Evolutionary conservation across 2,329 filamentous ascomycete species (phyloP).

Genomic region (Beauveria australis): DNA sequence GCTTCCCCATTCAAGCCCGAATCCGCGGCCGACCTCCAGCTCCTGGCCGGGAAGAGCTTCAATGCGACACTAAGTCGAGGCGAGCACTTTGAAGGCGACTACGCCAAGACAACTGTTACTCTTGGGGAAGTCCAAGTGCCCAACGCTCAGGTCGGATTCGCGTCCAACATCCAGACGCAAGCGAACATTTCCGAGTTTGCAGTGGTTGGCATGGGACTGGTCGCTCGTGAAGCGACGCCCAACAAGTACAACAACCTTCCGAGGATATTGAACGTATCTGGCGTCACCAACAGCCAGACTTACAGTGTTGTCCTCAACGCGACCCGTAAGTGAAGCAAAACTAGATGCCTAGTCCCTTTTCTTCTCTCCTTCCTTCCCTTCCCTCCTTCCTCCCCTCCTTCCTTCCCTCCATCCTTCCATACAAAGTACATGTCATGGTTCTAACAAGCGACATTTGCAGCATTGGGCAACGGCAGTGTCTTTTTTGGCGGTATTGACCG

Average conservation of each 20-base stretch:
- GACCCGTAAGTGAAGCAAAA: not conserved
- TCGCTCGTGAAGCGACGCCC: not conserved
- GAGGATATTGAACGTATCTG: not conserved
- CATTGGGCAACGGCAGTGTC: not conserved
- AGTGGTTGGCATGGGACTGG: not conserved
- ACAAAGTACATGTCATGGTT: no score
- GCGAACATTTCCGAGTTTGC: not conserved
- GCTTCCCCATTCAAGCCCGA: not conserved
- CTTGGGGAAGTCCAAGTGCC: not conserved
- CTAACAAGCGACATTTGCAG: not conserved
- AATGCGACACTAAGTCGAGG: not conserved
- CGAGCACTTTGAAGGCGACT: not conserved
- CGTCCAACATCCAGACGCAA: not conserved
- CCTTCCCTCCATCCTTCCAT: not conserved
- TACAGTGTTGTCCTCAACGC: not conserved
- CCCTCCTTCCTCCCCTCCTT: no score
- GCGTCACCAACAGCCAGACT: not conserved
- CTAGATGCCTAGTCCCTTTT: not conserved
- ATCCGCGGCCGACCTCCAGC: not conserved
- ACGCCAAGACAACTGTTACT: not conserved
- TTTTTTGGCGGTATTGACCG: constrained; percentile 6
- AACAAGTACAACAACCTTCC: not conserved
- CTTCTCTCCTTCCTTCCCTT: not conserved
- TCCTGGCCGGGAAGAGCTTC: not conserved
- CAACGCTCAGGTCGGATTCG: not conserved